Base-by-base conservation (phyloP, 225 moss, liverwort and hornwort species). In the Physcomitrium patens region DNA sequence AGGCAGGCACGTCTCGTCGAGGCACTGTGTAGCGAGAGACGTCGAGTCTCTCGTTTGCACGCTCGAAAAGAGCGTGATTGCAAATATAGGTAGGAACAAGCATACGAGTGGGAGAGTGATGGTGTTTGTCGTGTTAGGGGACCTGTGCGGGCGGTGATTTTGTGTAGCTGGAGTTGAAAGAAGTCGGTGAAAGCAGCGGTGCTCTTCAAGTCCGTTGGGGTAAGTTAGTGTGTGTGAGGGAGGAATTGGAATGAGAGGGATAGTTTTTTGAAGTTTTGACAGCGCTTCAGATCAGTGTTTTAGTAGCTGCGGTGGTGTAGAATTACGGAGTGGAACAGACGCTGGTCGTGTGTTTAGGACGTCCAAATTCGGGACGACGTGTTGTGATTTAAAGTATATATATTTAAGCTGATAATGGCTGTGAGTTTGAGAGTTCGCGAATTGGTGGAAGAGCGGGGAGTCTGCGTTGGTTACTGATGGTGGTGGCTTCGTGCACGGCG, bases 381-480 rank as follows among this genome's bases (percentile, higher is more conserved):
- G 77, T 11, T 49, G 67, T 51, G 67, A 26, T 42, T 47, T 14
- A 55, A 37, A 22, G 42, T 42, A 60, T 37, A 55, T 70, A 64
- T 70, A 70, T 63, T 76, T 27, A 72, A 72, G 68, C 77, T 77
- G 49, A 70, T 51, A 31, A 71, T 42, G 73, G 69, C 53, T 28
- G 59, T 10, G 53, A 65, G 70, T 67, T 50, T 45, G 15, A 55
- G 80, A 72, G 75, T 72, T 64, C 53, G 70, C 58, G 77, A 87
- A 87, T 87, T 87, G 87, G 78, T 74, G 73, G 63, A 51, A 58
- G 54, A 22, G 47, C 60, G 37, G 26, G 59, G 67, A 63, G 74
- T 20, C 14, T 47, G 43, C 71, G 77, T 76, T 81, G 78, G 68
- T 43, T 65, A 31, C 74, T 68, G 76, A 68, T 67, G 53, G 74